Evolutionary conservation across 1,139 yeast species (phyloP).

Genomic region (Diutina scorzettiae): DNA sequence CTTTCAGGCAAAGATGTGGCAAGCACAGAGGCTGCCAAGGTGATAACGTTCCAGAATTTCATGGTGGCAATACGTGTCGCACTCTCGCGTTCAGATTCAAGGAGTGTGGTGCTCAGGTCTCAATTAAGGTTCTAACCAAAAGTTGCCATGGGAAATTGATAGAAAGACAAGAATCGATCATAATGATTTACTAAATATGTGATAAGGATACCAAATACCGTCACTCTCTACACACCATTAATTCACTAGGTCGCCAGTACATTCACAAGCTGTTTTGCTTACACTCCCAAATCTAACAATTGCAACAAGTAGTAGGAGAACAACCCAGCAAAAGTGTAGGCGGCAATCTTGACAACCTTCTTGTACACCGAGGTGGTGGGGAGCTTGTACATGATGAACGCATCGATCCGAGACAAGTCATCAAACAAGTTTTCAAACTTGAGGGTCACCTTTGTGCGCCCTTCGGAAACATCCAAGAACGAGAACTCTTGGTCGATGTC

Average conservation of each 20-base stretch:
- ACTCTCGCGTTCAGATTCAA: too few species aligned
- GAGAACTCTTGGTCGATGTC: conserved; percentile 37
- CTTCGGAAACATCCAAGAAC: conserved; percentile 65
- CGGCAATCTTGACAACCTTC: conserved; percentile 60
- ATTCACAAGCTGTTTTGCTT: not conserved
- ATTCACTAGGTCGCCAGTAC: not conserved
- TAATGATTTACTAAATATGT: too few species aligned
- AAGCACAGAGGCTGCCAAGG: too few species aligned
- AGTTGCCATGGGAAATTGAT: too few species aligned
- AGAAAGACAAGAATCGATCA: too few species aligned
- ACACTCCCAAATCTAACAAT: not conserved
- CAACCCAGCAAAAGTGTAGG: conserved; percentile 52
- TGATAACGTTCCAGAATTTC: too few species aligned
- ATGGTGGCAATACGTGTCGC: too few species aligned
- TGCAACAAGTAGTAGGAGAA: conserved; percentile 12
- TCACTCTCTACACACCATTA: too few species aligned
- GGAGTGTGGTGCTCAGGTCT: too few species aligned
- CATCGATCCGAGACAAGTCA: conserved; percentile 46
- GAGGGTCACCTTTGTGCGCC: conserved; percentile 70
- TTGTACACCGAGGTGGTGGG: conserved; percentile 37
- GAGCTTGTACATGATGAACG: conserved; percentile 54
- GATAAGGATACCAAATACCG: too few species aligned
- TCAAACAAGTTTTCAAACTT: conserved; percentile 56
- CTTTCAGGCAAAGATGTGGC: too few species aligned
- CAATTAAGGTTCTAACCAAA: too few species aligned